Evolutionary conservation across 805 yeast species (phyloP), one percentile per base, ranked within the genome.

Genomic region (Pichia membranifaciens): DNA sequence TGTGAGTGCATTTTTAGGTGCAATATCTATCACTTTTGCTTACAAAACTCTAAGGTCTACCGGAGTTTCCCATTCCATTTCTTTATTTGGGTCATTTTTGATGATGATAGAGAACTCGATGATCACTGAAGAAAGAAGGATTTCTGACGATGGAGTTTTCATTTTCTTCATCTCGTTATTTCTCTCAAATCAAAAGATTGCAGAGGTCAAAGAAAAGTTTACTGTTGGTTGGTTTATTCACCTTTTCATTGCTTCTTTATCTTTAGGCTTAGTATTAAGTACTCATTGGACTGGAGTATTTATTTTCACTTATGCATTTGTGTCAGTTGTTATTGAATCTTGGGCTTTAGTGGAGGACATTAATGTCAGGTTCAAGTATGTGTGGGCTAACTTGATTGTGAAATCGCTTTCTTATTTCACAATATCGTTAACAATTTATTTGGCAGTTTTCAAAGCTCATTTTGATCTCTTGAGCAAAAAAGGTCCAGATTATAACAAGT

Each of bases 271-370:
- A 40, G 63, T 81, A 1, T 62, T 80, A 1, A 75, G 89, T 7
- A 74, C 84, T 3, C 86, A 87, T 59, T 77, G 81, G 74, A 74
- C 84, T 4, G 97, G 96, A 0, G 65, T 85, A 12, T 74, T 80
- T 2, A 4, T 68, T 0, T 57, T 79, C 41, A 65, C 75, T 2
- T 54, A 53, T 38, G 34, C 52, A 10, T 22, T 50, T 17, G 34
- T 33, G n/a, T 42, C 48, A 10, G 23, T 51, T 2, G 25, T 43
- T 13, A 44, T 73, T 49, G 79, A 80, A 51, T 62, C 83, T 39
- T 89, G 96, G 96, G 61, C 63, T 51, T 57, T 78, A 12, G 60
- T 84, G 34, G 95, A 93, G 13, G 96, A 91, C 62, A 61, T 84
- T 29, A 63, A 67, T 4, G 69, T 82, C 3, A 38, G 76, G 1